These are phyloP conservation scores for Bipolaris bicolor DNA, from an alignment of 2,329 filamentous ascomycete species.

Conservation along the genomic window DNA sequence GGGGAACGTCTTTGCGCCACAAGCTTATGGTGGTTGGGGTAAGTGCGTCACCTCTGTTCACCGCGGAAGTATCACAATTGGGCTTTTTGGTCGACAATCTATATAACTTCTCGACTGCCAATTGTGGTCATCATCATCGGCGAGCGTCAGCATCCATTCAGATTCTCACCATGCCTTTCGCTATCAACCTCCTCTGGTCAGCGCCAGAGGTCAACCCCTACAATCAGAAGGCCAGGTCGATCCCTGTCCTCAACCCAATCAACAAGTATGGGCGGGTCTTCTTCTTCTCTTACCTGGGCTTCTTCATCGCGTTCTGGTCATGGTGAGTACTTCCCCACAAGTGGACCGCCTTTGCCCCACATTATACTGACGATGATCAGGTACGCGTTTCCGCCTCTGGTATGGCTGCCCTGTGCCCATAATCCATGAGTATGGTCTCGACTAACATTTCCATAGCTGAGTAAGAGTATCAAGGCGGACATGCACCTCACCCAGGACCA, in stretches of 20 bases:
- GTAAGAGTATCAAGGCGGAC: constrained; percentile 75
- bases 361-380: constrained; percentile 48
- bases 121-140: constrained; percentile 25
- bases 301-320: constrained; percentile 86
- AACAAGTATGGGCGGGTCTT: constrained; percentile 85
- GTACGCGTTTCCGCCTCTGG: constrained; percentile 89
- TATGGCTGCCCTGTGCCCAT: constrained; percentile 47
- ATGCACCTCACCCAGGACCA: constrained; percentile 72
- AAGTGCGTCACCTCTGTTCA: constrained; percentile 37
- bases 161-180: constrained; percentile 41
- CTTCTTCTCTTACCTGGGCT: constrained; percentile 87
- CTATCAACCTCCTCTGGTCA: constrained; percentile 44
- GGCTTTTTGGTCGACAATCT: constrained; percentile 20
- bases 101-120: constrained; percentile 33
- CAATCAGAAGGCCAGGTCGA: constrained; percentile 79
- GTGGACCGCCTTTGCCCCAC: constrained; percentile 1
- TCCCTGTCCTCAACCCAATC: constrained; percentile 79
- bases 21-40: constrained; percentile 27
- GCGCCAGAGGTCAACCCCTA: constrained; percentile 80
- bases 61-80: constrained; percentile 44
- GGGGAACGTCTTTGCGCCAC: constrained; percentile 25
- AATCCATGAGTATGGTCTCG: constrained; percentile 4
- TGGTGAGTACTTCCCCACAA: constrained; percentile 57
- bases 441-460: constrained; percentile 54
- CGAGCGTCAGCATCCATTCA: constrained; percentile 20